Percentiles rank a stretch among this genome's conserved stretches.
Conservation (phyloP, 106 monocot species). For the Vanilla planifolia region DNA sequence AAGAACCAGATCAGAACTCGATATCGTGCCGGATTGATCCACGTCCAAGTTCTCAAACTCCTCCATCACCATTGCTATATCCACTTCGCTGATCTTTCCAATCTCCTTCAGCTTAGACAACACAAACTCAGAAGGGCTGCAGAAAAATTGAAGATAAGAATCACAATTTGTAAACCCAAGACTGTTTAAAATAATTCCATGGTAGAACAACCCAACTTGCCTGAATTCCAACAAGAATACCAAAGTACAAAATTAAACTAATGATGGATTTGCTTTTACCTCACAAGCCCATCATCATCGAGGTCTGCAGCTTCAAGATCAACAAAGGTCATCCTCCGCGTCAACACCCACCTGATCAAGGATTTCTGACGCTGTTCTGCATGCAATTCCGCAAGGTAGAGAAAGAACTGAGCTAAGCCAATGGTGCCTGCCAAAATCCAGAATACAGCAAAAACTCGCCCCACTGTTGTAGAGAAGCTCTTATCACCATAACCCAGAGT, state of each 20-base stretch:
- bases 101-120: slow-evolving; percentile 96
- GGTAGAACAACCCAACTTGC: too few relatives aligned
- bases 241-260: neutral
- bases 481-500: slow-evolving; percentile 91
- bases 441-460: slow-evolving; percentile 64
- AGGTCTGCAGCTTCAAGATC: slow-evolving; percentile 95
- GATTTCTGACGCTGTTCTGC: slow-evolving; percentile 47
- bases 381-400: slow-evolving; percentile 76
- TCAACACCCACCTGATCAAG: slow-evolving; percentile 83
- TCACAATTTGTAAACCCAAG: too few relatives aligned
- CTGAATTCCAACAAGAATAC: neutral
- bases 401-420: slow-evolving; percentile 67
- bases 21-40: slow-evolving; percentile 67
- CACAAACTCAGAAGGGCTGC: slow-evolving; percentile 85
- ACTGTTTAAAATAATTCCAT: too few relatives aligned
- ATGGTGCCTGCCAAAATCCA: slow-evolving; percentile 79
- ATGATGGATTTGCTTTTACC: slow-evolving; percentile 30
- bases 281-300: slow-evolving; percentile 60
- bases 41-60: slow-evolving; percentile 91
- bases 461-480: slow-evolving; percentile 66
- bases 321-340: slow-evolving; percentile 66
- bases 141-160: neutral
- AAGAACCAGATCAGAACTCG: slow-evolving; percentile 36
- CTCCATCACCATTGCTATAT: slow-evolving; percentile 66
- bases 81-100: slow-evolving; percentile 88